Conservation (phyloP, 2,329 filamentous ascomycete genomes). For the Tolypocladium ovalisporum region DNA sequence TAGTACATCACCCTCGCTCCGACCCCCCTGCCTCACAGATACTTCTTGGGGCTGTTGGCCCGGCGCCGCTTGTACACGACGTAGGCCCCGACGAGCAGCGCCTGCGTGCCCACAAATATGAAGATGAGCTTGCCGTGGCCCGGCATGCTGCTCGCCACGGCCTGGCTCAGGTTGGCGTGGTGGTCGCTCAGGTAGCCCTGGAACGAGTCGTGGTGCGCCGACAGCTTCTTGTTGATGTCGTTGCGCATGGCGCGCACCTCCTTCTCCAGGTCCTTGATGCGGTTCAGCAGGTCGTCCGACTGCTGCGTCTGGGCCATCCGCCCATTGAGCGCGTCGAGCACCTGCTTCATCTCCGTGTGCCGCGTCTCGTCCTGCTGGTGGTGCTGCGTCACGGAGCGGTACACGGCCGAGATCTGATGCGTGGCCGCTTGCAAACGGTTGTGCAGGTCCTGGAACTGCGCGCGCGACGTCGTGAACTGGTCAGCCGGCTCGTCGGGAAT, state of each 20-base stretch:
- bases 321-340: conserved; percentile 35
- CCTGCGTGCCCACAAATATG: conserved; percentile 64
- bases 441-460: conserved; percentile 76
- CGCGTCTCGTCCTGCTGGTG: conserved; percentile 42
- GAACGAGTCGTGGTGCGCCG: conserved; percentile 39
- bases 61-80: conserved; percentile 71
- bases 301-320: conserved; percentile 35
- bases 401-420: conserved; percentile 56
- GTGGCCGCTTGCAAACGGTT: conserved; percentile 66
- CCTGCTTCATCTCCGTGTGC: conserved; percentile 40
- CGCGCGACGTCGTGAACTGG: conserved; percentile 34
- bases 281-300: conserved; percentile 30
- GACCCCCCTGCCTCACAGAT: conserved; percentile 61
- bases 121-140: conserved; percentile 49
- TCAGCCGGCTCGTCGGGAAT: conserved; percentile 38
- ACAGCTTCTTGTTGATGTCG: conserved; percentile 39
- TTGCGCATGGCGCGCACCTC: conserved; percentile 47
- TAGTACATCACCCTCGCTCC: no score
- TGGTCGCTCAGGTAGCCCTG: conserved; percentile 41
- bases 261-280: conserved; percentile 42
- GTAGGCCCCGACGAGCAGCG: conserved; percentile 58
- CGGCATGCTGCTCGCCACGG: conserved; percentile 35
- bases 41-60: conserved; percentile 78
- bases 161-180: conserved; percentile 35
- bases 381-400: conserved; percentile 42